Evolutionary conservation across 768 basidiomycete species (phyloP), one percentile per base, ranked within the genome.

Genomic region (Trametes cingulata): DNA sequence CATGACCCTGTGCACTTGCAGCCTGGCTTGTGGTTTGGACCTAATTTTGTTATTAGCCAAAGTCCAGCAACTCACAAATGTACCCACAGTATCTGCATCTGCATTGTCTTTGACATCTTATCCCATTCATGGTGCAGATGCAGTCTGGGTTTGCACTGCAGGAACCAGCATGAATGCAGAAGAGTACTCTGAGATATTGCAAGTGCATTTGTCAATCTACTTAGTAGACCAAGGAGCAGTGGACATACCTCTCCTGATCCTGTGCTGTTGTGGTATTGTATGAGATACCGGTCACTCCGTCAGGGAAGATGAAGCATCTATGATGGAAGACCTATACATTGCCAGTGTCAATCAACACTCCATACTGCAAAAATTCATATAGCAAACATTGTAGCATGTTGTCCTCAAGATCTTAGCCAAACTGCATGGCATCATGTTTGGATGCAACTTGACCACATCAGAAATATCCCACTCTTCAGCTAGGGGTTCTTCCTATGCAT

Each of bases 341-440:
- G 24, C 10, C 7, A 39, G 3, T 9, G 13, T 61, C 15, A 61
- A 24, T 35, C 10, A 45, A 17, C 41, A 10, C 15, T 24, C 6
- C 17, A 2, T 27, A 7, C 29, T 19, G 20, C 45, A 25, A n/a
- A 48, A 17, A 36, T 50, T 20, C 24, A 8, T 17, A 10, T 17
- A 15, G 52, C 65, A 36, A 61, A 80, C 84, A 71, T 85, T 76
- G 27, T 71, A 68, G 57, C 85, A 86, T 10, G 76, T 74, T 58
- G 75, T 80, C 12, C 77, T 73, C 47, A 79, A 80, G 29, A 85
- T 75, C 0, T 72, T 61, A 19, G 83, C 78, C 25, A 85, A 61
- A 61, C 82, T 74, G 60, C 85, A 86, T 0, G 84, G 83, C 17
- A 68, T 62, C 20, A 77, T 59, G 55, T 85, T 78, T 8, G 84